Percentiles rank a stretch among this genome's conserved stretches.
phyloP scores from a whole-genome alignment of 768 basidiomycete species.

The Pleurotus eryngii region DNA sequence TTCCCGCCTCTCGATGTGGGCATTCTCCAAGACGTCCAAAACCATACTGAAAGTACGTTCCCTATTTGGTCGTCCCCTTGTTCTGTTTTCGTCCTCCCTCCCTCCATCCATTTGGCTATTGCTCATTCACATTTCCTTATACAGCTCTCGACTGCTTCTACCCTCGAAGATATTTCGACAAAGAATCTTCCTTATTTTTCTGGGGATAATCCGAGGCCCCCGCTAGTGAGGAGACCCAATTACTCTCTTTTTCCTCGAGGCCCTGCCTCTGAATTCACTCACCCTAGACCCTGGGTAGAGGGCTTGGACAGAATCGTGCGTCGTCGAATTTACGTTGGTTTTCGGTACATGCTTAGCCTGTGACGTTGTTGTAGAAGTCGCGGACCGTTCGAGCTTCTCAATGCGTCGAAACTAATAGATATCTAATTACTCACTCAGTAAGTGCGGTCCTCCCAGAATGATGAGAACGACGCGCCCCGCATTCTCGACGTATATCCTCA shows the following conservation, averaged over 20 bases:
- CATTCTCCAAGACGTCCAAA: neutral
- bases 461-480: too few relatives aligned
- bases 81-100: neutral
- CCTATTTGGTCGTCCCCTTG: neutral
- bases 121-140: neutral
- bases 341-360: too few relatives aligned
- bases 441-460: neutral
- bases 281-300: neutral
- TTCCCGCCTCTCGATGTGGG: neutral
- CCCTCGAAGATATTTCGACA: neutral
- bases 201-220: neutral
- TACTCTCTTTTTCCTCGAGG: neutral
- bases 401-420: neutral
- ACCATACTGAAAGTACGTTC: neutral
- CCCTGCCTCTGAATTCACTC: neutral
- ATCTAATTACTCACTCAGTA: neutral
- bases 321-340: too few relatives aligned
- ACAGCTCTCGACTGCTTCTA: neutral
- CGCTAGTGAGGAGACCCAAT: neutral
- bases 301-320: neutral
- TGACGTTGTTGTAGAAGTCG: neutral
- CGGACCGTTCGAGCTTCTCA: neutral
- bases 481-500: neutral
- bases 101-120: neutral
- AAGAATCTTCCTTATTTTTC: too few relatives aligned